Base-by-base conservation (phyloP, 140 eudicot species). In the Bidens hawaiensis region DNA sequence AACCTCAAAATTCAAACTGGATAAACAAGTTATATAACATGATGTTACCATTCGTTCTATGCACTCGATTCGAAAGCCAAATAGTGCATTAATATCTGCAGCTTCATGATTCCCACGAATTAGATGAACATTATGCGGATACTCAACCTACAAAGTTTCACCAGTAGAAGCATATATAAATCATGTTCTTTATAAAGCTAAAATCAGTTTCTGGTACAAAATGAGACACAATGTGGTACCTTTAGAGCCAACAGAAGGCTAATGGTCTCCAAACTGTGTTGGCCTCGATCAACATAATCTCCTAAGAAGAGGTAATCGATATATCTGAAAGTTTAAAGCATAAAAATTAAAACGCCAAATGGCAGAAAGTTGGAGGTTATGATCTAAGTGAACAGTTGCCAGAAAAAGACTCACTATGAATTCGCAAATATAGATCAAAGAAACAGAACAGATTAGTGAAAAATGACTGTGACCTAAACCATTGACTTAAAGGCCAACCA, bases 91-190 rank as follows among this genome's bases (percentile, higher is more conserved):
- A 30, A 93, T 93, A 76, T 93, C 99, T 25, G 99, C 99, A 73
- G 99, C 99, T 83, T 94, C 99, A 74, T 94, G 99, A 74, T 94
- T 94, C 60, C 99, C 97, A 57, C 97, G 99, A 71, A 94, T 88
- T 68, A 94, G 70, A 69, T 94, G 99, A 72, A 94, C 82, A 78
- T 85, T 90, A 31, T 78, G 85, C 8, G 97, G 94, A 85, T 94
- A 74, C 75, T 94, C 99, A 41, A 94, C 97, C 99, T 94, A 67
- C 60, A 64, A 56, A 9, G 27, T 58, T 26, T 47, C 55, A 47
- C 30, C 66, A 74, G 70, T 73, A 36, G 55, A 34, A 75, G 10
- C 13, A 64, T 9, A 24, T 41, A 51, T 30, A n/a, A 47, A 71
- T 50, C 36, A 74, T 49, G n/a, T 57, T 70, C 45, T 57, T 6